These are phyloP conservation scores for Penicillium silybi DNA, from an alignment of 495 filamentous ascomycete genomes.

Conservation along the genomic window DNA sequence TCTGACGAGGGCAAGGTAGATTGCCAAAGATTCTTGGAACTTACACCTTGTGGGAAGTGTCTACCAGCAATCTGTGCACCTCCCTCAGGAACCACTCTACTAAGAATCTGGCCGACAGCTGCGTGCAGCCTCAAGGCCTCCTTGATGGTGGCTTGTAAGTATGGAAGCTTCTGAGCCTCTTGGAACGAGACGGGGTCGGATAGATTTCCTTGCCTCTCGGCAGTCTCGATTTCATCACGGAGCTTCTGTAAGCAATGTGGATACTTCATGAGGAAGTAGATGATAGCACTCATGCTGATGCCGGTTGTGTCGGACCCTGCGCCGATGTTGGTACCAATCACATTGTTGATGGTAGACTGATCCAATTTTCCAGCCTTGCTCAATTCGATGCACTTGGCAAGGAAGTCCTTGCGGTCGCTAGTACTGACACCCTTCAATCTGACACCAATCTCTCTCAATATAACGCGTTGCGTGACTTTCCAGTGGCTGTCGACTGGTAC, in stretches of 20 bases:
- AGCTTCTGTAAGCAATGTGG: slow-evolving; percentile 15
- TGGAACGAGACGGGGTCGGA: slow-evolving; percentile 16
- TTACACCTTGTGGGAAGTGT: slow-evolving; percentile 23
- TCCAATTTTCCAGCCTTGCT: no score
- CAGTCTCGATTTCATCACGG: slow-evolving; percentile 24
- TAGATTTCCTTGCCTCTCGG: slow-evolving; percentile 3
- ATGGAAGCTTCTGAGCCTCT: slow-evolving; percentile 25
- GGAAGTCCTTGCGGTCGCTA: no score
- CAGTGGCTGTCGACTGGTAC: no score
- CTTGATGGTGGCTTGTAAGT: slow-evolving; percentile 32
- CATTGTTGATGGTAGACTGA: no score
- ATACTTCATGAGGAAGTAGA: slow-evolving; percentile 25
- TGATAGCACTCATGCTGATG: slow-evolving; percentile 18
- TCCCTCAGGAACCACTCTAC: slow-evolving; percentile 27
- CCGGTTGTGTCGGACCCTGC: slow-evolving; percentile 33
- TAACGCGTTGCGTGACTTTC: no score
- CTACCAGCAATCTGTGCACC: slow-evolving; percentile 19
- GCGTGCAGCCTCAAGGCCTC: slow-evolving; percentile 56
- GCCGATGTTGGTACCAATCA: slow-evolving; percentile 24
- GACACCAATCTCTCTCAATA: no score
- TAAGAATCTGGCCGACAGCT: slow-evolving; percentile 46
- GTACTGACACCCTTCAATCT: no score
- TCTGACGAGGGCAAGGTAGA: no score
- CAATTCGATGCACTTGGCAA: no score
- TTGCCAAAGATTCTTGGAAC: no score